phyloP scores from a whole-genome alignment of 257 asterid genomes.

The Ilex asprella region DNA sequence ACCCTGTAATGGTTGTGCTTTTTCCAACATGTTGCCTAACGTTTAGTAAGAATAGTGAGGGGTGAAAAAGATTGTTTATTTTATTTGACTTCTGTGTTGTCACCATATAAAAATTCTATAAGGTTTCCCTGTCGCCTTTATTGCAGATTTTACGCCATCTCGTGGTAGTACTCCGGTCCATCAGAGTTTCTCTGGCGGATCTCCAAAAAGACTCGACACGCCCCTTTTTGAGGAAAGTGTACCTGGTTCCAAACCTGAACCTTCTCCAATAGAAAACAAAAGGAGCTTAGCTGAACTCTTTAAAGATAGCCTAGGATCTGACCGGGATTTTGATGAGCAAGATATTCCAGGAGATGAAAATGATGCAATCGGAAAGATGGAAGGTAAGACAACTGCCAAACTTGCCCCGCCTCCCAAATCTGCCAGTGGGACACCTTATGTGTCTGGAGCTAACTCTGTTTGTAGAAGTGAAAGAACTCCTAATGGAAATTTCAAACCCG shows the following conservation, averaged over 20 bases:
- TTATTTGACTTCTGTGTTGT: too few relatives aligned
- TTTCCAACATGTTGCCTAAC: too few relatives aligned
- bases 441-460: constrained; percentile 27
- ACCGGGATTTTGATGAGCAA: constrained; percentile 11
- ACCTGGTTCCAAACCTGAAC: constrained; percentile 11
- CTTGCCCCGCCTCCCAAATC: constrained; percentile 16
- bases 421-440: constrained; percentile 21
- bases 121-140: background rate
- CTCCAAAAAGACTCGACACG: constrained; percentile 11
- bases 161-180: constrained; percentile 70
- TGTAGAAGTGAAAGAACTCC: constrained; percentile 34
- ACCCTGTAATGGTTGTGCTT: too few relatives aligned
- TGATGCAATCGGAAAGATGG: constrained; percentile 10
- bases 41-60: too few relatives aligned
- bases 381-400: background rate
- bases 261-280: constrained; percentile 43
- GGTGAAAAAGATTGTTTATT: too few relatives aligned
- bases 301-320: constrained; percentile 32
- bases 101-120: too few relatives aligned
- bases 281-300: constrained; percentile 54
- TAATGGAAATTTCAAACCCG: constrained; percentile 3
- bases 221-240: constrained; percentile 10
- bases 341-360: constrained; percentile 15
- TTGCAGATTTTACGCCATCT: constrained; percentile 67
- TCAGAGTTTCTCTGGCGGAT: constrained; percentile 29